Percentiles rank a stretch among this genome's conserved stretches.
phyloP scores from a whole-genome alignment of 305 asterid species.

The Solanum aculeatissimum region DNA sequence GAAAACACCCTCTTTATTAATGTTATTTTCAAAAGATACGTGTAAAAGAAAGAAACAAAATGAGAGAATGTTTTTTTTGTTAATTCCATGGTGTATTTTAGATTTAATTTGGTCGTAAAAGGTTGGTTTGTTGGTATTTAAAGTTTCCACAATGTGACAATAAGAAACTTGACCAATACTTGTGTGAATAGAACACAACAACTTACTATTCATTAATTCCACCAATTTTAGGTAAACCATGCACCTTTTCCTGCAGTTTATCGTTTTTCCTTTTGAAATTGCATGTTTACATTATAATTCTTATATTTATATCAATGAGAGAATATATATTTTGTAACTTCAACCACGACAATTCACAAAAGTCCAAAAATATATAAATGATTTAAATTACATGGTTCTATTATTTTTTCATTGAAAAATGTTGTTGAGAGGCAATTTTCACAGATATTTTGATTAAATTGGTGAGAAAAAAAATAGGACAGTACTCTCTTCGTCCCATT shows the following conservation, averaged over 20 bases:
- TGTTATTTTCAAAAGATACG: no score
- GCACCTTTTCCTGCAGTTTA: not conserved
- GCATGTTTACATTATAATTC: not conserved
- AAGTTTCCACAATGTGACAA: not conserved
- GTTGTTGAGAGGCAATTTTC: fast-evolving
- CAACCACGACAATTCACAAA: not conserved
- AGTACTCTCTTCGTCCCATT: no score
- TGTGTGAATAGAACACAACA: not conserved
- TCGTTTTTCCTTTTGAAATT: not conserved
- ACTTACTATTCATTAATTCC: not conserved
- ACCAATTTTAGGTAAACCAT: not conserved
- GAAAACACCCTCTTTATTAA: no score
- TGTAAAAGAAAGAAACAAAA: no score
- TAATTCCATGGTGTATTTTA: not conserved
- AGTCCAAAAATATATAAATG: not conserved
- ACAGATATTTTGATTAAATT: not conserved
- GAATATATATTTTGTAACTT: not conserved
- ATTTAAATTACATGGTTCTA: no score
- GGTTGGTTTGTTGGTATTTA: not conserved
- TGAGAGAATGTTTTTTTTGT: no score
- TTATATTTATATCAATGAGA: no score
- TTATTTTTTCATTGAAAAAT: not conserved
- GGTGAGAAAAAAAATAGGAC: no score
- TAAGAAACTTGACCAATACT: not conserved
- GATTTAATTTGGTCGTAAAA: not conserved